Evolutionary conservation across 2,329 filamentous ascomycete genomes (phyloP).

Genomic region (Cladosporium sp.): DNA sequence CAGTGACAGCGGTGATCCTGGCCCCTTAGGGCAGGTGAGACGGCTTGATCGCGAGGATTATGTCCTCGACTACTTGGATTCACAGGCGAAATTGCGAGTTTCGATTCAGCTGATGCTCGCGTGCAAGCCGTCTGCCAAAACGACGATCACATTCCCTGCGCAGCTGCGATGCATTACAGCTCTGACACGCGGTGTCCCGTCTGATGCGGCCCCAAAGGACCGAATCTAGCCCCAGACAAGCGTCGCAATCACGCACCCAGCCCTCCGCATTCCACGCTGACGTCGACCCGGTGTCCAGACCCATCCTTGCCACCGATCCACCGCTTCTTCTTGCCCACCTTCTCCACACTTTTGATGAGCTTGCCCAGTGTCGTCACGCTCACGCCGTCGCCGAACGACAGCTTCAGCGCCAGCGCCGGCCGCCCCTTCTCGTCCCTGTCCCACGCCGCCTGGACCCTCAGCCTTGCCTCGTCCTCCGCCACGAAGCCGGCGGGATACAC

Average conservation of each 20-base stretch:
- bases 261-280: constrained; percentile 14
- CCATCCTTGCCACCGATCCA: constrained; percentile 42
- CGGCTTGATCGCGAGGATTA: too few species aligned
- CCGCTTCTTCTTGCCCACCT: constrained; percentile 55
- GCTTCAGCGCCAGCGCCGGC: constrained; percentile 38
- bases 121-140: too few species aligned
- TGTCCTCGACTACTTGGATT: too few species aligned
- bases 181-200: too few species aligned
- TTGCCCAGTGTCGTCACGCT: constrained; percentile 38
- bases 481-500: constrained; percentile 57
- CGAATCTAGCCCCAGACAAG: background rate
- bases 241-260: too few species aligned
- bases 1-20: too few species aligned
- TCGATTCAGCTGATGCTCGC: too few species aligned
- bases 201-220: background rate
- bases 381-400: constrained; percentile 34
- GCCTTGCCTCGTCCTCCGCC: constrained; percentile 31
- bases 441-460: constrained; percentile 40
- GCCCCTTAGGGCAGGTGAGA: too few species aligned
- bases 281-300: constrained; percentile 36
- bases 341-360: constrained; percentile 42
- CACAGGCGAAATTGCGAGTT: too few species aligned
- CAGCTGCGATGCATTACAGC: too few species aligned
- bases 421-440: constrained; percentile 36
- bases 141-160: too few species aligned